Conservation (phyloP, 2,329 filamentous ascomycete species). For the Talaromyces marneffei region DNA sequence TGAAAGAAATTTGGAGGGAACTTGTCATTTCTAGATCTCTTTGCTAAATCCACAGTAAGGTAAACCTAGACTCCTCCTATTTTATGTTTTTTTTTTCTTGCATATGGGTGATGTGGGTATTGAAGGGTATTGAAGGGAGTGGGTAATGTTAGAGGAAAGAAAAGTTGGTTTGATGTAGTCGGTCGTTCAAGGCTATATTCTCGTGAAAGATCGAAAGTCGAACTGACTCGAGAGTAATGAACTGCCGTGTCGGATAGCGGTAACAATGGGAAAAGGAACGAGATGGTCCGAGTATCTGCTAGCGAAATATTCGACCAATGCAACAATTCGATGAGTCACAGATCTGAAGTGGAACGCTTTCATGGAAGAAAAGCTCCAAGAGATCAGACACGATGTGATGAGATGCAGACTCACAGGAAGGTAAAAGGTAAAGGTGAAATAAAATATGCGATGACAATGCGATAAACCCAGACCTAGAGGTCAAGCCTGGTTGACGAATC, state of each 20-base stretch:
- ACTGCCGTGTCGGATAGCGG: not conserved
- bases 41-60: conserved; percentile 13
- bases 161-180: not conserved
- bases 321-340: not conserved
- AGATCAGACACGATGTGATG: not conserved
- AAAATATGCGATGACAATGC: not conserved
- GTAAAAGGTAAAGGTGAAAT: not conserved
- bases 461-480: not conserved
- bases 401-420: not conserved
- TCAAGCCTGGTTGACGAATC: not conserved
- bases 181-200: not conserved
- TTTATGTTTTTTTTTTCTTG: conserved; percentile 20
- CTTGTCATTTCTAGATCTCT: conserved; percentile 27
- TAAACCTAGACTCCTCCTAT: conserved; percentile 21
- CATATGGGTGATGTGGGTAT: conserved; percentile 9
- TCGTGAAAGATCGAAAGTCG: not conserved
- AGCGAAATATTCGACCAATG: not conserved
- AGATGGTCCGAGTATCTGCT: not conserved
- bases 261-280: not conserved
- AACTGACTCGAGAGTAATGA: not conserved
- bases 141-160: not conserved
- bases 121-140: not conserved
- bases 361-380: not conserved
- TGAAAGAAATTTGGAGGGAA: conserved; percentile 20
- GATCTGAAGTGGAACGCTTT: not conserved